phyloP scores from a whole-genome alignment of 2,329 filamentous ascomycete genomes.

The Aspergillus viridinutans region DNA sequence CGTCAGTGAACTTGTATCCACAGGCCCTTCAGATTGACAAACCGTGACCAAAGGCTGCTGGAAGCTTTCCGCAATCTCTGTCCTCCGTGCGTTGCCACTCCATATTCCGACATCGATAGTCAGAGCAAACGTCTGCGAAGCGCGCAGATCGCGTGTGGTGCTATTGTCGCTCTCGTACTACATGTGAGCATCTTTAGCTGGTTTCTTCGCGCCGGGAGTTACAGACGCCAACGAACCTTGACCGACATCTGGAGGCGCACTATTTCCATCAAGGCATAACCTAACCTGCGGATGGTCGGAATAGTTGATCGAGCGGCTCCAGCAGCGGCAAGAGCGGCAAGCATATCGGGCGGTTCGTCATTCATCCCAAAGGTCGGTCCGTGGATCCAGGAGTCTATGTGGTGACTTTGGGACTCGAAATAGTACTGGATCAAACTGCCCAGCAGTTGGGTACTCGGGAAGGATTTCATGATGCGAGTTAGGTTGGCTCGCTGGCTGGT shows the following conservation, averaged over 20 bases:
- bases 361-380: slow-evolving; percentile 36
- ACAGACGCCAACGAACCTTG: slow-evolving; percentile 54
- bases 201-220: slow-evolving; percentile 8
- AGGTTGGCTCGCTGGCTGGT: slow-evolving; percentile 51
- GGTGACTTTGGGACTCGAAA: slow-evolving; percentile 23
- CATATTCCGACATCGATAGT: slow-evolving; percentile 53
- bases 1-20: background rate
- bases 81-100: slow-evolving; percentile 57
- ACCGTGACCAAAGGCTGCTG: slow-evolving; percentile 50
- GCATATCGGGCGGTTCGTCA: slow-evolving; percentile 32
- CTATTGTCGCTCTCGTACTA: slow-evolving; percentile 36
- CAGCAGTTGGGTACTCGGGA: slow-evolving; percentile 39
- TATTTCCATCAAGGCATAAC: slow-evolving; percentile 41
- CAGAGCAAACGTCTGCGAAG: slow-evolving; percentile 49
- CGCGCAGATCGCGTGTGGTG: slow-evolving; percentile 53
- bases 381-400: slow-evolving; percentile 43
- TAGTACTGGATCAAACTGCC: slow-evolving; percentile 40
- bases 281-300: slow-evolving; percentile 37
- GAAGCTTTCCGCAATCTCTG: slow-evolving; percentile 58
- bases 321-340: slow-evolving; percentile 35
- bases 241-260: slow-evolving; percentile 49
- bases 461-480: slow-evolving; percentile 48
- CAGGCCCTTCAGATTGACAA: background rate
- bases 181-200: background rate
- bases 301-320: slow-evolving; percentile 37